Conservation (phyloP, 2,329 filamentous ascomycete species). For the Aspergillus floridensis region DNA sequence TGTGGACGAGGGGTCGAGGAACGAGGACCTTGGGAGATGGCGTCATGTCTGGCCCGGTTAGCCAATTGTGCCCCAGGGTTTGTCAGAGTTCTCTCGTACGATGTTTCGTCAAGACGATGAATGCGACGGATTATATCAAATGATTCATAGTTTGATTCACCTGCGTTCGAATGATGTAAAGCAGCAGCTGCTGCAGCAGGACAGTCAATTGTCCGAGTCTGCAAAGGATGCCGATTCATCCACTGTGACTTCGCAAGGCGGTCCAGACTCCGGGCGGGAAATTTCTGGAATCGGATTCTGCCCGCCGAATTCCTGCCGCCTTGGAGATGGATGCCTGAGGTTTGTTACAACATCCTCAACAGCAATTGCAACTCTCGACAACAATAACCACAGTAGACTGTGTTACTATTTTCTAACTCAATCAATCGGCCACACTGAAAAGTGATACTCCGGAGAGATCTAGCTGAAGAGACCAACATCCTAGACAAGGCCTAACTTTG, state of each 20-base stretch:
- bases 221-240: neutral
- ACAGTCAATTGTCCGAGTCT: neutral
- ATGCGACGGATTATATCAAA: too few species aligned
- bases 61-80: neutral
- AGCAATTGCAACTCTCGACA: too few species aligned
- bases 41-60: neutral
- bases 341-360: too few species aligned
- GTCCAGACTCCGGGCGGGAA: neutral
- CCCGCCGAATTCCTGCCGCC: slow-evolving; percentile 1
- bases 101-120: too few species aligned
- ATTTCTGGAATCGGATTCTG: neutral
- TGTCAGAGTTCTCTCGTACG: neutral
- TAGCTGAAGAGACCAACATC: too few species aligned
- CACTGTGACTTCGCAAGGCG: too few species aligned
- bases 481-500: too few species aligned
- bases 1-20: slow-evolving; percentile 12
- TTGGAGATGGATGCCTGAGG: neutral
- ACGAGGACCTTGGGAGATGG: slow-evolving; percentile 32
- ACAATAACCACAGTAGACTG: too few species aligned
- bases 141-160: neutral
- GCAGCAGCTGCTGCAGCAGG: too few species aligned
- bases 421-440: too few species aligned
- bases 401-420: too few species aligned
- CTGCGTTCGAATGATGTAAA: neutral
- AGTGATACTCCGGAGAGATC: too few species aligned